phyloP scores from a whole-genome alignment of 2,329 filamentous ascomycete genomes.

The Cladosporium sp. region DNA sequence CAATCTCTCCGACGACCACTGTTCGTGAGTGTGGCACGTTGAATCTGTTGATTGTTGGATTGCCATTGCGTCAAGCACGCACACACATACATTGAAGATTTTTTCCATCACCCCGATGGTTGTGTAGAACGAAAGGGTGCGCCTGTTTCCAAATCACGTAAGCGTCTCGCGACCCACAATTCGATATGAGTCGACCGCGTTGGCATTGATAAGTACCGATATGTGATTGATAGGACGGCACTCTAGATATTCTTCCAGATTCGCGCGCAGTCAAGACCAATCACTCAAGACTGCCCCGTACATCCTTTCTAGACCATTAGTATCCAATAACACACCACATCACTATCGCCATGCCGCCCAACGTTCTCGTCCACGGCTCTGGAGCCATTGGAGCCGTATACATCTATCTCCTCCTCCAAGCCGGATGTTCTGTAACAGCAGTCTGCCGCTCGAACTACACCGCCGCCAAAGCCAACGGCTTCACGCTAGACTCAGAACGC shows the following conservation, averaged over 20 bases:
- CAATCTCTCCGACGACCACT: background rate
- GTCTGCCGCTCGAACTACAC: slow-evolving; percentile 50
- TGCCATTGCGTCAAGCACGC: no score
- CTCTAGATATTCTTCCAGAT: background rate
- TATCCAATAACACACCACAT: background rate
- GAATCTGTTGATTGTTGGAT: no score
- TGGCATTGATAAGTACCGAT: background rate
- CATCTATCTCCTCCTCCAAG: slow-evolving; percentile 43
- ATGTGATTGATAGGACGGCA: background rate
- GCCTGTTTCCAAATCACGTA: background rate
- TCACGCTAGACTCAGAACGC: slow-evolving; percentile 42
- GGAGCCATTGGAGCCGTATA: slow-evolving; percentile 47
- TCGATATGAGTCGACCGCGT: background rate
- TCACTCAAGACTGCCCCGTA: background rate
- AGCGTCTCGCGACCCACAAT: background rate
- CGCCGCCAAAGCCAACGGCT: slow-evolving; percentile 42
- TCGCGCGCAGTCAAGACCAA: background rate
- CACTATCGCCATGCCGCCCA: slow-evolving; percentile 27
- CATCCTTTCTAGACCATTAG: background rate
- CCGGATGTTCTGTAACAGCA: slow-evolving; percentile 41
- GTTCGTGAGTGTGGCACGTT: no score
- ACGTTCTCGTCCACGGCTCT: slow-evolving; percentile 45
- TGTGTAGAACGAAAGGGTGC: background rate
- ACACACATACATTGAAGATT: no score
- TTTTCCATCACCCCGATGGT: no score